Evolutionary conservation across 2,329 filamentous ascomycete genomes (phyloP).

Genomic region (Seiridium cupressi): DNA sequence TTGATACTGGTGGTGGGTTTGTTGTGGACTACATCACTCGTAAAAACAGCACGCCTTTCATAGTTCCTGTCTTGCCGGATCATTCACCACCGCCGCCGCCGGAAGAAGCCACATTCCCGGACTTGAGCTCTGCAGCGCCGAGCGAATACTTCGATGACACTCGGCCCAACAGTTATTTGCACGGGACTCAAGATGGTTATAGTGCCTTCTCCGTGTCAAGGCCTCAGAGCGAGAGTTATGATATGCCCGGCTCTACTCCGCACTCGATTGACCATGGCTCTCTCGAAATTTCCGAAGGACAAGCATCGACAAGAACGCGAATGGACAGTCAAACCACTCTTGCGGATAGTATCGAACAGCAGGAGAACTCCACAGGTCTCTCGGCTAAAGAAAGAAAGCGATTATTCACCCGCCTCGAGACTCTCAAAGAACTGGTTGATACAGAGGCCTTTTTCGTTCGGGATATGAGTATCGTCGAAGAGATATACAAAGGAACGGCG

Average conservation of each 20-base stretch:
- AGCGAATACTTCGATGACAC: constrained; percentile 42
- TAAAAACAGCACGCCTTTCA: constrained; percentile 21
- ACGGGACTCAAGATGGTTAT: constrained; percentile 39
- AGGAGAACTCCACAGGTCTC: constrained; percentile 29
- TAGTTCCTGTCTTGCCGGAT: constrained; percentile 36
- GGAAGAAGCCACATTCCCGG: constrained; percentile 22
- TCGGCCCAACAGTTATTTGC: constrained; percentile 38
- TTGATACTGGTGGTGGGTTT: constrained; percentile 51
- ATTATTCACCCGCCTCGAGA: constrained; percentile 76
- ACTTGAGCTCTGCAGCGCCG: constrained; percentile 28
- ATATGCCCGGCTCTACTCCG: constrained; percentile 40
- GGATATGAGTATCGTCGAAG: constrained; percentile 95
- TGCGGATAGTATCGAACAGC: constrained; percentile 33
- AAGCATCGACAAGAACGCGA: constrained; percentile 33
- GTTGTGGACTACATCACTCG: constrained; percentile 43
- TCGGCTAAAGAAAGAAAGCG: constrained; percentile 62
- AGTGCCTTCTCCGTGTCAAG: constrained; percentile 42
- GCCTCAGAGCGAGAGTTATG: constrained; percentile 43
- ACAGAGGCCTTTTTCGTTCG: constrained; percentile 89
- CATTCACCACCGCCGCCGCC: constrained; percentile 53
- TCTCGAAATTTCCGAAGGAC: constrained; percentile 37
- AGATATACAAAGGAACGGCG: constrained; percentile 95
- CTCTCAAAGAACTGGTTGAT: constrained; percentile 89
- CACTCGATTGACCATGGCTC: constrained; percentile 48
- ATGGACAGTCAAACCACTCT: constrained; percentile 33